Base-by-base conservation (phyloP, 2,329 filamentous ascomycete genomes). In the Hysterium pulicare region DNA sequence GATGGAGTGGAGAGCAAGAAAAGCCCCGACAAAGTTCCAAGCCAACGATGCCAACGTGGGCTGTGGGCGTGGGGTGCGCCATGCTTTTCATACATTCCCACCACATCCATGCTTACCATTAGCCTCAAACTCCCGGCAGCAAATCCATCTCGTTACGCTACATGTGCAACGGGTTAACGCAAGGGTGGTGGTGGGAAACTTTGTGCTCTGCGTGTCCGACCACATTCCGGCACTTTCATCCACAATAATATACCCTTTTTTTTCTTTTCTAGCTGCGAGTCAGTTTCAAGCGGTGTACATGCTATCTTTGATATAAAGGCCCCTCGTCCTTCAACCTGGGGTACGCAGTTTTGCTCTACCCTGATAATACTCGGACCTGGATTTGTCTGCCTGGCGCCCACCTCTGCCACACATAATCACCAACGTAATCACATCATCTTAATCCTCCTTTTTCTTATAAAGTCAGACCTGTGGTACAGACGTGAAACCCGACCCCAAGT, bases 261-360 rank as follows among this genome's bases (percentile, higher is more conserved):
- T 45, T 53, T 17, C 31, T 59, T 58, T 62, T 45, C 53, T 55
- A 46, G 20, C 20, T 54, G 55, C 61, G 59, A 61, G 58, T 61
- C 59, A 61, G 51, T 45, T 45, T 34, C 42, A 47, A 32, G 54
- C 57, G 47, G 54, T 58, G 52, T 48, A 54, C 49, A 30, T 31
- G 9, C 35, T 33, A 45, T 21, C 40, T 37, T 32, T 9, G 24
- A 19, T 45, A 45, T 45, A 45, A 45, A 38, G 33, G 41, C 33
- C 8, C 13, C 32, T 9, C 16, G 8, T 15, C 32, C 8, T 28
- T 21, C 26, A 35, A 23, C 24, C 33, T 33, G 8, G 23, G 33
- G 34, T n/a, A 31, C 21, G 8, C 24, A 7, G 24, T 28, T 28
- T 28, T 28, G 24, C 24, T 28, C 24, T 28, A 13, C 24, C 7